phyloP scores from a whole-genome alignment of 805 yeast species.

The Suhomyces tanzawaensis region DNA sequence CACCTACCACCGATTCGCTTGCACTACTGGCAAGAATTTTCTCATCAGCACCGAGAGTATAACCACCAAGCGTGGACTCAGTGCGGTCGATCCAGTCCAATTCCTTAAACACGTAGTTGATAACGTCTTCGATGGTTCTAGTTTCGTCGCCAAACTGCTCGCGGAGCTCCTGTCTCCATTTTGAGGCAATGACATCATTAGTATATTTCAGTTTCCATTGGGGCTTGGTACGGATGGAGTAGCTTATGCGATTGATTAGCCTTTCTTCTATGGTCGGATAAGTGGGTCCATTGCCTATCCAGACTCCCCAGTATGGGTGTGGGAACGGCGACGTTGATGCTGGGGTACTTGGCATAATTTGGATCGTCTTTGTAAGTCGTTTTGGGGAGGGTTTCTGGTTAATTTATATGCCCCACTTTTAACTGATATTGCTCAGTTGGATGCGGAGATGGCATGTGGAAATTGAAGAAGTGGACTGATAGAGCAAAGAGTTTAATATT shows the following conservation, averaged over 20 bases:
- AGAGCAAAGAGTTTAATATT: no score
- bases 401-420: no score
- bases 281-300: not conserved
- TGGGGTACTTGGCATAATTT: no score
- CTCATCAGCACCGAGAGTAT: slow-evolving; percentile 8
- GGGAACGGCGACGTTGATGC: no score
- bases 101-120: slow-evolving; percentile 14
- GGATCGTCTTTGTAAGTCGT: no score
- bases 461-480: no score
- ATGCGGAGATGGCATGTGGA: no score
- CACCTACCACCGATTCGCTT: slow-evolving; percentile 1
- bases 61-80: slow-evolving; percentile 8
- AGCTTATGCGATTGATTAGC: not conserved
- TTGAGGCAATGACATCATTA: slow-evolving; percentile 17
- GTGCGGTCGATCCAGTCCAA: slow-evolving; percentile 13
- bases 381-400: no score
- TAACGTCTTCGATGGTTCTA: slow-evolving; percentile 8
- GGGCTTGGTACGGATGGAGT: slow-evolving; percentile 2
- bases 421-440: no score
- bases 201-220: slow-evolving; percentile 26
- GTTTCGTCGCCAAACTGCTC: slow-evolving; percentile 6
- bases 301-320: not conserved
- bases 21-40: slow-evolving; percentile 9
- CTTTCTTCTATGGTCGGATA: not conserved
- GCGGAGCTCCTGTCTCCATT: slow-evolving; percentile 26